Conservation (phyloP, 352 stramenopile genomes). For the Phytophthora fragariae region DNA sequence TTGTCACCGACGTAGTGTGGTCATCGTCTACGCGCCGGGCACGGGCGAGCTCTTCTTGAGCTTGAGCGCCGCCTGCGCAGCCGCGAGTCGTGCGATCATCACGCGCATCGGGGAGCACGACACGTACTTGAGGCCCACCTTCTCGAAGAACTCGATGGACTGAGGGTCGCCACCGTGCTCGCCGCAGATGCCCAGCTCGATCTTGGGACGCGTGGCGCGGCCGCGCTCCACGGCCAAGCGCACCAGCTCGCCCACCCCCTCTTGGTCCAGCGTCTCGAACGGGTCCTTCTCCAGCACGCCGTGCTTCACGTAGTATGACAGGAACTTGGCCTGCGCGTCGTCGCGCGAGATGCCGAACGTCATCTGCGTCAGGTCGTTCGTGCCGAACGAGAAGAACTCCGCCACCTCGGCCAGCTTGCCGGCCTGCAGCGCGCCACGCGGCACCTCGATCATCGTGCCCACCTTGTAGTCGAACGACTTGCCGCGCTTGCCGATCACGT, state of each 20-base stretch:
- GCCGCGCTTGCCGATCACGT: constrained; percentile 31
- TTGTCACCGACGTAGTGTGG: not conserved
- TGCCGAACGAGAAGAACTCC: constrained; percentile 39
- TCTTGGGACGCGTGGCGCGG: constrained; percentile 24
- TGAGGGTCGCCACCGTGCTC: constrained; percentile 31
- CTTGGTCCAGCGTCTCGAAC: constrained; percentile 40
- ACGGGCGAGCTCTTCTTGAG: constrained; percentile 34
- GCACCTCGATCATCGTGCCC: constrained; percentile 38
- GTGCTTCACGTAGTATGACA: constrained; percentile 33
- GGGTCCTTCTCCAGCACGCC: constrained; percentile 16
- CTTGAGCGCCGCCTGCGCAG: constrained; percentile 33
- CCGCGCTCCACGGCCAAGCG: constrained; percentile 27
- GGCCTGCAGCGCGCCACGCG: constrained; percentile 32
- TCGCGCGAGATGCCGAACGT: constrained; percentile 36
- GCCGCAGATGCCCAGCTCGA: constrained; percentile 25
- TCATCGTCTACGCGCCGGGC: constrained; percentile 11
- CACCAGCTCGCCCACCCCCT: constrained; percentile 36
- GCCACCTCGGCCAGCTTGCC: constrained; percentile 35
- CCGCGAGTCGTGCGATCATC: constrained; percentile 38
- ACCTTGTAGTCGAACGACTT: constrained; percentile 41
- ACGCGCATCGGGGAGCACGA: constrained; percentile 38
- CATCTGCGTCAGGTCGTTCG: constrained; percentile 39
- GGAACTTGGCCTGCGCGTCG: constrained; percentile 38
- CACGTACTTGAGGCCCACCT: constrained; percentile 28
- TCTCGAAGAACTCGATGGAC: constrained; percentile 41